These are phyloP conservation scores for Spencermartinsiella europaea DNA, from an alignment of 805 yeast genomes.

Conservation along the genomic window DNA sequence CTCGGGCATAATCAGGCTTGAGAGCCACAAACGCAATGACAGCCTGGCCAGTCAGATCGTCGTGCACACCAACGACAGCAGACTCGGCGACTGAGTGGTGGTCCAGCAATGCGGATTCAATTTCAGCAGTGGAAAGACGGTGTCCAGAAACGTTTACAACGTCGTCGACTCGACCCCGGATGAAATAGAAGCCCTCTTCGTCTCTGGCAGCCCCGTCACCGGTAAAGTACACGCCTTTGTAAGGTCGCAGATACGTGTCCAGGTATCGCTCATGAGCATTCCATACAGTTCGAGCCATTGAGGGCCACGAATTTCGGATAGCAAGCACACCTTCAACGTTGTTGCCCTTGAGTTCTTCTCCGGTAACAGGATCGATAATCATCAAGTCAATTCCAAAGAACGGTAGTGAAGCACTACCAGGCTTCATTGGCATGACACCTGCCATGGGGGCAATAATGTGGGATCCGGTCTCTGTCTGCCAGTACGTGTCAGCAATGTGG, in stretches of 20 bases:
- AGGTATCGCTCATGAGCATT: conserved; percentile 79
- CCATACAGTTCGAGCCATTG: conserved; percentile 96
- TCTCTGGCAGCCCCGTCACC: conserved; percentile 99
- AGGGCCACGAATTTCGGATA: conserved; percentile 88
- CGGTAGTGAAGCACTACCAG: conserved; percentile 95
- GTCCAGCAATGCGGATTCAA: conserved; percentile 84
- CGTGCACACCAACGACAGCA: conserved; percentile 94
- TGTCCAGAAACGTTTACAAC: conserved; percentile 97
- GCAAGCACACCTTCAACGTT: conserved; percentile 97
- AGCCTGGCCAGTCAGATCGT: conserved; percentile 96
- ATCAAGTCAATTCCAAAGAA: conserved; percentile 90
- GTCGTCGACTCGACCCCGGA: conserved; percentile 96
- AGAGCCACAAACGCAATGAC: conserved; percentile 90
- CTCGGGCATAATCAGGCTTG: conserved; percentile 45
- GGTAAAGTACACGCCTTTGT: conserved; percentile 89
- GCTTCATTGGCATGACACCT: conserved; percentile 90
- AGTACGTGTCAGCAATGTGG: conserved; percentile 91
- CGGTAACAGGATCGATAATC: conserved; percentile 88
- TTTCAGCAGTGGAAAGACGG: conserved; percentile 93
- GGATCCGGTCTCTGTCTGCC: conserved; percentile 98
- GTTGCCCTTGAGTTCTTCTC: conserved; percentile 74
- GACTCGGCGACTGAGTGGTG: conserved; percentile 80
- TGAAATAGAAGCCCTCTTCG: conserved; percentile 94
- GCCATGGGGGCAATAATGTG: conserved; percentile 92
- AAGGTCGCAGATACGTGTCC: conserved; percentile 89